Evolutionary conservation across 768 basidiomycete genomes (phyloP), one percentile per base, ranked within the genome.

Genomic region (Sarcodon sp.): DNA sequence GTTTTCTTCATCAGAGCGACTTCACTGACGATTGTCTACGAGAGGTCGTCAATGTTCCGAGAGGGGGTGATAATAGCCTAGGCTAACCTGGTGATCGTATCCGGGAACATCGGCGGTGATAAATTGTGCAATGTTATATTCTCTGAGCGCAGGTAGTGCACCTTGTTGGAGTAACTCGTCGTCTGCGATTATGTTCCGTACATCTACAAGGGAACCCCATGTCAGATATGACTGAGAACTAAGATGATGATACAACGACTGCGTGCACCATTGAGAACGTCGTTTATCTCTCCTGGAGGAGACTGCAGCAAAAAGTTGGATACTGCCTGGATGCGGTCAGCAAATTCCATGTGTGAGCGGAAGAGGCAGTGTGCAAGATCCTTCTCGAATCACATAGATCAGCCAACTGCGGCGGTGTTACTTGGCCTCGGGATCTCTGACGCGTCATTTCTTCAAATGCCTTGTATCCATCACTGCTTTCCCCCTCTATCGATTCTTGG

Each of bases 221-320:
- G 3, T n/a, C 34, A 7, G 16, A 49, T 32, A 12, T 6, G 34
- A 32, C 8, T 16, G 45, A 15, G 18, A 39, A 36, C 43, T 53
- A 49, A 44, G 48, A 31, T 35, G 21, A 35, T 39, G 39, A 51
- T 44, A n/a, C 41, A 41, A 47, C 44, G 6, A 44, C 65, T 53
- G 21, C 21, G 21, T 27, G 21, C 51, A 88, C 90, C 91, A 57
- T 88, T 88, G 47, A 97, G 70, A 13, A 96, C 92, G 67, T 97
- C 93, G 64, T 94, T 96, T 54, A 97, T 91, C 69, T 98, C 87
- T 41, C 93, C 93, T 0, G 93, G 93, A 21, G 93, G 93, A 1
- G 89, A 81, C 61, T 96, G 93, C 0, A 88, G 72, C 32, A 98
- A 69, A 57, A 96, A 87, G 33, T 71, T 71, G 21, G 86, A 80